A percentile compares a stretch with the other conserved stretches of the same genome.
These are phyloP conservation scores for Yamadazyma siamensis DNA, from an alignment of 1,139 yeast species.

Conservation along the genomic window DNA sequence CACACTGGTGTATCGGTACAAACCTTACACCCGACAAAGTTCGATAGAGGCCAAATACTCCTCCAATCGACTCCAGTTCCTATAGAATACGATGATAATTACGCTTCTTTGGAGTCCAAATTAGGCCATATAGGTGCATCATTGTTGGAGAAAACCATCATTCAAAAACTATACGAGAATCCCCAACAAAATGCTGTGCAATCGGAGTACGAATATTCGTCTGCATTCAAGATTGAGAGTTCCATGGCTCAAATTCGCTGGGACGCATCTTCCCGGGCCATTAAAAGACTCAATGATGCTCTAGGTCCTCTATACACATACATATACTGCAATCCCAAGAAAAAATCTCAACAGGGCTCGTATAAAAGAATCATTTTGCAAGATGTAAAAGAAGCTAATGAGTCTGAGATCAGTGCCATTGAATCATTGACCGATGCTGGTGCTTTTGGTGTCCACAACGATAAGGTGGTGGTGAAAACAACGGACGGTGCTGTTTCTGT, in stretches of 20 bases:
- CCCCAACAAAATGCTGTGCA: constrained; percentile 11
- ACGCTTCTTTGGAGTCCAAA: constrained; percentile 37
- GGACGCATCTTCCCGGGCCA: constrained; percentile 32
- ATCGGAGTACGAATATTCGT: constrained; percentile 37
- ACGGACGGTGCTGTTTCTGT: constrained; percentile 38
- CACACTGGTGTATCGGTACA: constrained; percentile 86
- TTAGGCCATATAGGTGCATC: constrained; percentile 62
- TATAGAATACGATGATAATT: constrained; percentile 40
- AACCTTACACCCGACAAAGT: constrained; percentile 80
- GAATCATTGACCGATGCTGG: constrained; percentile 34
- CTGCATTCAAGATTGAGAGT: constrained; percentile 53
- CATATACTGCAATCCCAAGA: constrained; percentile 26
- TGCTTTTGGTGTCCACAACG: constrained; percentile 28
- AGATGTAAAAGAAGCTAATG: constrained; percentile 20
- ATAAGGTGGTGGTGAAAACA: constrained; percentile 38
- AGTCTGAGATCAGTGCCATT: too few relatives aligned
- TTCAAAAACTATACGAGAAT: constrained; percentile 25
- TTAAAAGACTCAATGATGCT: constrained; percentile 48
- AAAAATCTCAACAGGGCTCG: constrained; percentile 21
- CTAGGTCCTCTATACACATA: constrained; percentile 59
- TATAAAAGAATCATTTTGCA: constrained; percentile 47
- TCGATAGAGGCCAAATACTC: constrained; percentile 75
- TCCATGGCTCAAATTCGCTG: constrained; percentile 44
- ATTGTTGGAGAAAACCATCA: constrained; percentile 47
- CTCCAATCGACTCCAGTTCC: constrained; percentile 49